Evolutionary conservation across 768 basidiomycete species (phyloP), one percentile per base, ranked within the genome.

Genomic region (Phaeolepiota aurea): DNA sequence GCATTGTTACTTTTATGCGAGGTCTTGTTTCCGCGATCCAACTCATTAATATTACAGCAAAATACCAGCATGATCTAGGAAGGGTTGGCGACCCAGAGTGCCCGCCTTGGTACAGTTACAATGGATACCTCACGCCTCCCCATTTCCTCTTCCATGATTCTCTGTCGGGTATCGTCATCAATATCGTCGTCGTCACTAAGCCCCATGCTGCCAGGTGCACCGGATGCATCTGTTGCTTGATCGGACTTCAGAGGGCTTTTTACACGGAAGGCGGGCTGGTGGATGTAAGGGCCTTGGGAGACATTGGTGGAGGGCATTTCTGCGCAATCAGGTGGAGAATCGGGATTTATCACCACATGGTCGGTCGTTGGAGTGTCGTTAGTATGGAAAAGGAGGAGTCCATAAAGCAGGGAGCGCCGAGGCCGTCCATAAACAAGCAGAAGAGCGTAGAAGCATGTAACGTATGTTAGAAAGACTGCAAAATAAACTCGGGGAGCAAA

Each of bases 41-140:
- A 14, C 9, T 10, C 28, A 10, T 31, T 31, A 31, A 31, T 9
- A 31, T 31, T 31, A 31, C 14, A 31, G 28, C 14, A 10, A 31
- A 31, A 10, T 10, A 31, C 10, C 9, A 10, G 9, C 10, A 31
- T 31, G 14, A 23, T 48, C 63, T 57, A 68, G 48, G 70, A 71
- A 11, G 82, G 84, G 58, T 90, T 90, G 39, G 76, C 71, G 36
- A 89, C 72, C 69, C 77, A 78, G 42, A 90, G 61, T 52, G 74
- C 78, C 48, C 85, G 82, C 54, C 76, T 80, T 14, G 87, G 87
- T 32, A 77, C 70, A 3, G 78, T 80, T 45, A 89, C 75, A 52
- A 89, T 86, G n/a, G 82, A 83, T 20, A 89, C 85, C 48, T 89
- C 85, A 37, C 87, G 74, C 48, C 86, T 69, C 28, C 69, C 77